Evolutionary conservation across 768 basidiomycete genomes (phyloP).

Genomic region (Omphalotus guepiniiformis): DNA sequence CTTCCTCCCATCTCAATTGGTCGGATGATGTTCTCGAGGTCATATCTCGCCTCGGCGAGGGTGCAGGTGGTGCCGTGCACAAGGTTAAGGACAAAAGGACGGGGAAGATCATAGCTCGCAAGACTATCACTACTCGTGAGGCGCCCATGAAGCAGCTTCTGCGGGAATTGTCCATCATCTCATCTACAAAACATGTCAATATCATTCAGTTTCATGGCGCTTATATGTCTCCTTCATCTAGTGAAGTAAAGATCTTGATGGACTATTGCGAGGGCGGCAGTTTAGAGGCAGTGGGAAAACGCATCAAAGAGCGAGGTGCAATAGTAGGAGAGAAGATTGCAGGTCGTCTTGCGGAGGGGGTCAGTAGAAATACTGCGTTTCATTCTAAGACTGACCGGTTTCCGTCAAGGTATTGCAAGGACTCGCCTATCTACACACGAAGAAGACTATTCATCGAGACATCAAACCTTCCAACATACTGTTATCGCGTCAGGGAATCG

Average conservation of each 20-base stretch:
- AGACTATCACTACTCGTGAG: constrained; percentile 87
- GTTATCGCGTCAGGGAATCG: constrained; percentile 80
- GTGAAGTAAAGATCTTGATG: constrained; percentile 95
- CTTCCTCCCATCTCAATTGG: constrained; percentile 42
- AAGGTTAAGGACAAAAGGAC: constrained; percentile 86
- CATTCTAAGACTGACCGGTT: constrained; percentile 9
- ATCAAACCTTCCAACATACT: constrained; percentile 95
- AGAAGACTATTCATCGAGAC: constrained; percentile 92
- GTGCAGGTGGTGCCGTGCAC: constrained; percentile 94
- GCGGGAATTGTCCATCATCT: constrained; percentile 88
- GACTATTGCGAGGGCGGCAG: constrained; percentile 87
- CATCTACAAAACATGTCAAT: constrained; percentile 77
- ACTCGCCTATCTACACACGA: constrained; percentile 88
- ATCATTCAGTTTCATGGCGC: constrained; percentile 93
- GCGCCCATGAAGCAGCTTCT: constrained; percentile 91
- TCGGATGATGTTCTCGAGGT: constrained; percentile 75
- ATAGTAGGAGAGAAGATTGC: constrained; percentile 85
- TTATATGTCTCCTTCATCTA: constrained; percentile 80
- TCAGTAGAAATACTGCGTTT: constrained; percentile 33
- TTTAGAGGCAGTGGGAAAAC: constrained; percentile 83
- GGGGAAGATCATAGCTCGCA: constrained; percentile 83
- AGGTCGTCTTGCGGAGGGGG: constrained; percentile 90
- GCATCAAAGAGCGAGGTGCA: constrained; percentile 73
- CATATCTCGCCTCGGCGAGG: constrained; percentile 79
- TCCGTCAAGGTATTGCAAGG: constrained; percentile 72